Evolutionary conservation across 1,284 basidiomycete species (phyloP), one percentile per base, ranked within the genome.

Genomic region (Ceratobasidium sp.): DNA sequence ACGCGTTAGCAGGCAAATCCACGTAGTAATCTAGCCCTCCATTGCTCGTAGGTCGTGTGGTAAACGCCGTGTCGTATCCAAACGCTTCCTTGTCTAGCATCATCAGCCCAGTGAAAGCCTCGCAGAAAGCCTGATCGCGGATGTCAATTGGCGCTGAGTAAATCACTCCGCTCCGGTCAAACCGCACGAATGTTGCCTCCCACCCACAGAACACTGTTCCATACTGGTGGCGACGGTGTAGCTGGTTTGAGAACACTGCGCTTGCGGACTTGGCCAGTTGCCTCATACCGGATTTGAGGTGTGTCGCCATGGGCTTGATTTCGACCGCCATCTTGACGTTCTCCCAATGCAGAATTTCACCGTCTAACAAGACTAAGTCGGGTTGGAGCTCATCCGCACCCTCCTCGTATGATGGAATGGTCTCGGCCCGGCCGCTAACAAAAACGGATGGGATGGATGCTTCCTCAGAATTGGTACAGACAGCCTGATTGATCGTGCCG

Each of bases 51-150:
- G 6, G 1, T 33, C 20, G 15, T 6, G 60, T 64, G 7, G 4
- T 55, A 20, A 75, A 75, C n/a, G 61, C 61, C 15, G 72, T 28
- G 39, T 75, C 72, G 46, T 53, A 64, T 1, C 72, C 72, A 33
- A 51, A 46, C 15, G n/a, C 60, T 4, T 42, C 28, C 60, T 60
- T n/a, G 44, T 75, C 49, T 9, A 66, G 10, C 72, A 75, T 64
- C n/a, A 75, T 9, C 5, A 64, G 46, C 12, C 44, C 61, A 1
- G 72, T 61, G 18, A 75, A 53, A 9, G 72, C 69, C 33, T 55
- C 23, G 10, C 53, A 58, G 26, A 71, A 71, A 26, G 12, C 39
- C 40, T 58, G 3, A 3, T 42, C 13, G 20, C 46, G 49, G 7
- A 71, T 42, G 33, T 71, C 55, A 7, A 71, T 71, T 26, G 18